phyloP scores from a whole-genome alignment of 2,329 filamentous ascomycete genomes.

The Zymoseptoria tritici region DNA sequence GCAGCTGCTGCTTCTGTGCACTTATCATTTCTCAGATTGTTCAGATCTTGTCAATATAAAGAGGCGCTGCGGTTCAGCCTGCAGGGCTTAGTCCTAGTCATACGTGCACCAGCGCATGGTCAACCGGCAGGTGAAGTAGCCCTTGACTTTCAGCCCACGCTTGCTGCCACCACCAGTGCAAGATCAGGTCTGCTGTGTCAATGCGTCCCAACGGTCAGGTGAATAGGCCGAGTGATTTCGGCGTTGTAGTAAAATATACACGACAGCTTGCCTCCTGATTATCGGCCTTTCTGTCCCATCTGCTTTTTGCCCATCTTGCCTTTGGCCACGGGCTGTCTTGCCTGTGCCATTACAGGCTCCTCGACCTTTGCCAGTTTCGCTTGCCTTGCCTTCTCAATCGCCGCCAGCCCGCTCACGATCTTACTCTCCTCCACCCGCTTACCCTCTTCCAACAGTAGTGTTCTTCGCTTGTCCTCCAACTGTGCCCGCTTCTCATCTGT shows the following conservation, averaged over 20 bases:
- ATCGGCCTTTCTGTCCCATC: constrained; percentile 18
- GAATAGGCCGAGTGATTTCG: not conserved
- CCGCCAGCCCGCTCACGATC: constrained; percentile 22
- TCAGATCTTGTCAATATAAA: not conserved
- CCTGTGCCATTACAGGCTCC: constrained; percentile 27
- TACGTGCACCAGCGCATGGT: not conserved
- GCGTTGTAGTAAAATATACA: not conserved
- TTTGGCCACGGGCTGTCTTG: constrained; percentile 19
- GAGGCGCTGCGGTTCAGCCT: not conserved
- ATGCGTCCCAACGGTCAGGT: not conserved
- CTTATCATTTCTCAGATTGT: not conserved
- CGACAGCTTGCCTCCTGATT: not conserved
- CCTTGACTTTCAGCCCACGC: too few relatives aligned
- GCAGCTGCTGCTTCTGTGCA: not conserved
- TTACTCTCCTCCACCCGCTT: constrained; percentile 45
- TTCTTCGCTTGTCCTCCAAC: constrained; percentile 54
- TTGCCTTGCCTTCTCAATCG: constrained; percentile 24
- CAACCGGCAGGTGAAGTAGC: not conserved
- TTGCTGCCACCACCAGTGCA: too few relatives aligned
- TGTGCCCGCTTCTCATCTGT: constrained; percentile 59
- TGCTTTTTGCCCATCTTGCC: constrained; percentile 28
- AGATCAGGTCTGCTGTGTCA: too few relatives aligned
- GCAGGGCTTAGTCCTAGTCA: not conserved
- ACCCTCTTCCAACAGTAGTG: constrained; percentile 49
- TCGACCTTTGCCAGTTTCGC: constrained; percentile 19